phyloP scores from a whole-genome alignment of 306 rosid genomes.

The Canavalia ensiformis region DNA sequence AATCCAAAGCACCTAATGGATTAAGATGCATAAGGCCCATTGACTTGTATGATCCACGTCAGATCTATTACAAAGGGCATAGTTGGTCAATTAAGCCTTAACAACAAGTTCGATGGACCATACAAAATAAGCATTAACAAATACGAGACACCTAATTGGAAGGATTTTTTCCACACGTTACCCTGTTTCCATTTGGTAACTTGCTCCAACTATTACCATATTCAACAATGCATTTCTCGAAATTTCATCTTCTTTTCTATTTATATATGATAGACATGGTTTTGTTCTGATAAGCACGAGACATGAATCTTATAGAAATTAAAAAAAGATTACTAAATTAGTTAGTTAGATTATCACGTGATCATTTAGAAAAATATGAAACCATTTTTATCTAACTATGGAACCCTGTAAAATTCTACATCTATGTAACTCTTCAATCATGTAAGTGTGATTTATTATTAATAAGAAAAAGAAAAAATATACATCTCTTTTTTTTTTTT shows the following conservation, averaged over 20 bases:
- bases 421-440: no score
- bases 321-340: no score
- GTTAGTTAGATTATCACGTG: no score
- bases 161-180: not conserved
- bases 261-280: not conserved
- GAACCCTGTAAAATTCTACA: not conserved
- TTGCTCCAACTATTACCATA: no score
- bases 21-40: not conserved
- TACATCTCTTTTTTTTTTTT: no score
- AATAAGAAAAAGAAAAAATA: no score
- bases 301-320: no score
- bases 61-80: not conserved
- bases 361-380: not conserved
- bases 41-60: constrained; percentile 25
- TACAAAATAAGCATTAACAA: not conserved
- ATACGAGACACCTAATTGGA: not conserved
- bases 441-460: no score
- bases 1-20: constrained; percentile 38
- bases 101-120: no score
- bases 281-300: no score
- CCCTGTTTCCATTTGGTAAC: not conserved
- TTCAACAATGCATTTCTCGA: not conserved
- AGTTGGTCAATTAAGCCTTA: not conserved
- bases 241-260: not conserved
- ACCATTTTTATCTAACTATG: not conserved